These are phyloP conservation scores for Pythium utonaiense DNA, from an alignment of 352 stramenopile species.

Conservation along the genomic window DNA sequence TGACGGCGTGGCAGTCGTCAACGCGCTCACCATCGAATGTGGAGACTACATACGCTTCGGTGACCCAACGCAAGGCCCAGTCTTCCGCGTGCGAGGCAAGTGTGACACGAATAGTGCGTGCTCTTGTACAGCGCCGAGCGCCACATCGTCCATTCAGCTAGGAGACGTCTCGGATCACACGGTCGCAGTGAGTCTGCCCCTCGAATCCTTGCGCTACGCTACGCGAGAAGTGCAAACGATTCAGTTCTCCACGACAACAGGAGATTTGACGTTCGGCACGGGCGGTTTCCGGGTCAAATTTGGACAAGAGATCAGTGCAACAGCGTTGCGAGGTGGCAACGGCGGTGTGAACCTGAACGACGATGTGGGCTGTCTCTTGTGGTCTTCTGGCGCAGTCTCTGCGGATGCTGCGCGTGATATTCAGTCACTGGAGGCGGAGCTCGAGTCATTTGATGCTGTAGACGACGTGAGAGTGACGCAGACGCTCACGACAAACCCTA, in stretches of 20 bases:
- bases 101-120: conserved; percentile 41
- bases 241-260: conserved; percentile 30
- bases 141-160: conserved; percentile 35
- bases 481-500: conserved; percentile 38
- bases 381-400: conserved; percentile 52
- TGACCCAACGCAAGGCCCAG: conserved; percentile 28
- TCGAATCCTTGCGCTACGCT: conserved; percentile 33
- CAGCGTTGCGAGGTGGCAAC: conserved; percentile 72
- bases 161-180: conserved; percentile 41
- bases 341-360: conserved; percentile 65
- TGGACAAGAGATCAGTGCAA: conserved; percentile 83
- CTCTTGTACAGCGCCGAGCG: conserved; percentile 30
- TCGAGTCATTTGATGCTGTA: conserved; percentile 59
- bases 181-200: conserved; percentile 39
- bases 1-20: conserved; percentile 34
- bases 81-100: conserved; percentile 68
- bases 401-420: conserved; percentile 41
- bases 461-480: conserved; percentile 71
- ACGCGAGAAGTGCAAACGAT: conserved; percentile 76
- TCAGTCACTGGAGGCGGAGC: conserved; percentile 51
- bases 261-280: conserved; percentile 37
- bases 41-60: conserved; percentile 69
- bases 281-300: conserved; percentile 91
- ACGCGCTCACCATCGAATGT: conserved; percentile 42
- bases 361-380: conserved; percentile 74